Conservation (phyloP, 805 yeast genomes). For the Barnettozyma vustinii region DNA sequence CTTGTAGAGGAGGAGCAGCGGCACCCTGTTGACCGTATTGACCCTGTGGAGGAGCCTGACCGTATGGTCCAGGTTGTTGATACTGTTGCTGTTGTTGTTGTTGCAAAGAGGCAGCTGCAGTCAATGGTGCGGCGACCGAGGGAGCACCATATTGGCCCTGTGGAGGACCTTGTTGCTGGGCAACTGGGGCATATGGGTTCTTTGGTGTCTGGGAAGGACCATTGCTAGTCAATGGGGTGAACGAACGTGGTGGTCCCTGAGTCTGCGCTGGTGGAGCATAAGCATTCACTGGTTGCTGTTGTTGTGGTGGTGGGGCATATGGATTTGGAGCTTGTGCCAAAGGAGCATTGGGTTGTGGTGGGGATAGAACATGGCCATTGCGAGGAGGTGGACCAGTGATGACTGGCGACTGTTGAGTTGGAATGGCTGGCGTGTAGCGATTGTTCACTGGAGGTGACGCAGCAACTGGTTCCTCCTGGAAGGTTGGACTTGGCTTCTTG, state of each 20-base stretch:
- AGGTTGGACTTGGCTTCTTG: conserved; percentile 21
- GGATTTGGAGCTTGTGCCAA: conserved; percentile 26
- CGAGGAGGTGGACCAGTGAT: conserved; percentile 9
- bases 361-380: conserved; percentile 28
- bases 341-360: conserved; percentile 26
- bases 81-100: conserved; percentile 2
- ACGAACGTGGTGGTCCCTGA: conserved; percentile 27
- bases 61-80: conserved; percentile 15
- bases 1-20: conserved; percentile 7
- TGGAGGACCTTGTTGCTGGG: conserved; percentile 16
- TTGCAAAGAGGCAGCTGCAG: conserved; percentile 13
- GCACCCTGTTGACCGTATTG: not conserved
- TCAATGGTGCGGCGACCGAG: conserved; percentile 25
- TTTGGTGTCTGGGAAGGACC: conserved; percentile 16
- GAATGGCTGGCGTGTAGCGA: conserved; percentile 30
- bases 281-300: conserved; percentile 5
- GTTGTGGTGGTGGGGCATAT: conserved; percentile 30
- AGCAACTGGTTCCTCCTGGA: conserved; percentile 12
- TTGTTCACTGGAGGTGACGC: conserved; percentile 23
- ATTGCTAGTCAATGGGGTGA: conserved; percentile 23
- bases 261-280: conserved; percentile 10
- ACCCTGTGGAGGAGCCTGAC: conserved; percentile 8
- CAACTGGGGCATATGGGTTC: conserved; percentile 37
- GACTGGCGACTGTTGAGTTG: conserved; percentile 21
- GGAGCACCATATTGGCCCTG: conserved; percentile 26